Base-by-base conservation (phyloP, 2,329 filamentous ascomycete genomes). In the Phoma sp. region DNA sequence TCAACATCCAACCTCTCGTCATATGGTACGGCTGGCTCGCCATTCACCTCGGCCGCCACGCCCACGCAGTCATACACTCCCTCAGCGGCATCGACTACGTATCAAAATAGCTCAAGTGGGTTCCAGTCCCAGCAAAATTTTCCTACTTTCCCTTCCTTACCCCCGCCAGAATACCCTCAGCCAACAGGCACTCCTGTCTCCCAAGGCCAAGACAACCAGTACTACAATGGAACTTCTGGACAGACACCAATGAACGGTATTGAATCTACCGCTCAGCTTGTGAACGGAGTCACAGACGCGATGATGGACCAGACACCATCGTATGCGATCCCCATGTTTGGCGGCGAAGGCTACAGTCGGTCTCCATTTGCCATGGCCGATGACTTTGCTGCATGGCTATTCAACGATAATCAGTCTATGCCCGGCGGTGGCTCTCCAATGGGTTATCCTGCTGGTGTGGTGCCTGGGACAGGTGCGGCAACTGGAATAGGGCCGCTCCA, bases 341-440 rank as follows among this genome's bases (percentile, higher is more conserved):
- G 91, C 13, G 87, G 84, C 24, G 91, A 96, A 65, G 88, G 86
- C 14, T 87, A 91, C 56, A 93, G 90, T 64, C 90, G 93, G 52
- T 96, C 92, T 2, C 92, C 93, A 0, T 93, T 93, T 69, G 88
- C 89, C 7, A 89, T 96, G 78, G 89, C 90, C 0, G 91, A 96
- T 69, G 91, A 96, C 68, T 95, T 95, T 67, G 88, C 93, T 60
- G 87, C 89, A 4, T 96, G 89, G 80, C 75, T 96, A 24, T 96
- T 96, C 75, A 93, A 89, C 69, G 87, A 86, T 32, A 82, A 83
- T 14, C 78, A 83, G 13, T 78, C 83, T 27, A 69, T 70, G 27
- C 63, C 74, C 32, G 69, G 70, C 25, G 59, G 64, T 10, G 67
- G 67, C 29, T 75, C 73, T 14, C 74, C 75, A 2, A 76, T 77